Evolutionary conservation across 2,329 filamentous ascomycete genomes (phyloP), one percentile per base, ranked within the genome.

Genomic region (Microthyrium microscopicum): DNA sequence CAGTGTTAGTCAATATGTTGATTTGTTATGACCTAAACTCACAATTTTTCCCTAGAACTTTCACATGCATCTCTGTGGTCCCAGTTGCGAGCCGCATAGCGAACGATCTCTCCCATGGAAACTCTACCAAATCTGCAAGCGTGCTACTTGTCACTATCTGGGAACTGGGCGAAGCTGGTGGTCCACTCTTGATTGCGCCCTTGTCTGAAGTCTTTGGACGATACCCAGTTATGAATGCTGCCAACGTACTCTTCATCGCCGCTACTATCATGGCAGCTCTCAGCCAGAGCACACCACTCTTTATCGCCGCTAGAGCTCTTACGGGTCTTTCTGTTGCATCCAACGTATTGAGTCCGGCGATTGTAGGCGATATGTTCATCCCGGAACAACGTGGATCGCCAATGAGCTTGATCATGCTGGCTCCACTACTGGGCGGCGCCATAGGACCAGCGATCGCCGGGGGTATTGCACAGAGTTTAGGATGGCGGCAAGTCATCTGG

Each of bases 311-410:
- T 1, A 43, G 60, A 25, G 57, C 56, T 41, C 50, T 66, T 38
- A 59, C 60, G 27, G 56, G 57, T 26, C 41, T 56, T 20, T 51
- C 55, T 26, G 60, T 63, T 4, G 53, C 58, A 15, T 54, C 55
- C 4, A 60, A 73, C 40, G 70, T 75, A 6, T 56, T 77, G 13
- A 70, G 66, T 40, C 72, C 72, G 1, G 67, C 70, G 17, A 69
- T 77, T 33, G 62, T 77, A 13, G 72, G 71, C 17, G 73, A 77
- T 46, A 65, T 76, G 40, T 75, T 74, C 44, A 49, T 54, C 2
- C 54, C 61, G 1, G 70, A 75, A 35, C 54, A 68, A 46, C 57
- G 70, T 12, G 72, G 71, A 17, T 59, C 60, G 1, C 63, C 70
- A 5, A 68, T 77, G 61, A 68, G 63, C 43, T 38, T 68, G 28